Base-by-base conservation (phyloP, 1,139 yeast genomes). In the Magnusiomyces magnusii region DNA sequence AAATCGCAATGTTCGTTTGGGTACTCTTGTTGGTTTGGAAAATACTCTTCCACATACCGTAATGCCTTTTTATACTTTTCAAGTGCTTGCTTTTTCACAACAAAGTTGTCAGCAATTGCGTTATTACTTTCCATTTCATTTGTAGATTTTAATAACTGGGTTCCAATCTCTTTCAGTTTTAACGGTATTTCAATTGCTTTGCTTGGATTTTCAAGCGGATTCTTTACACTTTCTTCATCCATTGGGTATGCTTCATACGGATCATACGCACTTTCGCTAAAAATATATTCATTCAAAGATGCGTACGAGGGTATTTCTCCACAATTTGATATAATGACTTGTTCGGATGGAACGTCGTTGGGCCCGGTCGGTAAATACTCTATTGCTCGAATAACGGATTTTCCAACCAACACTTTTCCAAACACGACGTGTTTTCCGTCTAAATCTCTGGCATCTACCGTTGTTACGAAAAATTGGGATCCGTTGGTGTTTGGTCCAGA, bases 401-500 rank as follows among this genome's bases (percentile, higher is more conserved):
- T 31, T 31, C 97, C 97, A 62, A 89, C 95, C 61, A 82, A 72
- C 61, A 91, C 97, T 78, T 91, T 96, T 76, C 97, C 97, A 70
- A 90, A 91, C 58, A 91, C 97, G 74, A 91, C 97, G 80, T 91
- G 97, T 76, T 83, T 84, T 71, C 97, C 97, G 73, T 91, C 96
- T 75, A 91, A 83, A 96, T 96, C 89, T 63, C 89, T 81, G 69
- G 93, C 85, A 67, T 86, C 82, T 56, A 88, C 96, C 61, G 97
- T 90, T 76, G 97, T 91, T 75, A 91, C 86, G 80, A 91, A 91
- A 77, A 91, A 91, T 78, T 91, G 97, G 53, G 96, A 89, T 59
- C 97, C 97, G 75, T 91, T 91, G 78, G 97, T 89, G 83, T 91
- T 86, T 73, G 87, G 90, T 72, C 97, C 97, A 67, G 97, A 95